Base-by-base conservation (phyloP, 345 rosid species). In the Carallia brachiata region DNA sequence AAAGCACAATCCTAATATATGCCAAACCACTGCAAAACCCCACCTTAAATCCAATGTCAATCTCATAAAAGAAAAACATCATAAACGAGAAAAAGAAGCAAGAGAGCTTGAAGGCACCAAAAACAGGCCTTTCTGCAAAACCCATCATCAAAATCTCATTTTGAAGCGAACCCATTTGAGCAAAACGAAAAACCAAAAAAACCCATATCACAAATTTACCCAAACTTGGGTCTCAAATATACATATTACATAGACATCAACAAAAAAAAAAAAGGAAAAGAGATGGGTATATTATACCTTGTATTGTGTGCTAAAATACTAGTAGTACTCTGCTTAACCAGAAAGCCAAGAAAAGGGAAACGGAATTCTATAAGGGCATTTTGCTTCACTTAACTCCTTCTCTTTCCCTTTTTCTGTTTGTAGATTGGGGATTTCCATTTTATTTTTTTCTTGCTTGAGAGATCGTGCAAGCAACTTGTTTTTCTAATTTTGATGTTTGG, bases 81-180 rank as follows among this genome's bases (percentile, higher is more conserved):
- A n/a, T 30, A 16, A 32, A 32, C 34, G 34, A 18, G 5, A 37
- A 16, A 55, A 23, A 55, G 12, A 55, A 23, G 39, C 18, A 54
- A 60, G 31, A 60, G 31, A 10, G 28, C 16, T 56, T 23, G 60
- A 66, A 66, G 54, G 70, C 70, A 73, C 55, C 67, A 61, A 61
- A 62, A 39, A 50, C 65, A 39, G 47, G 40, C 6, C 36, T 44
- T 61, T 66, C 16, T 1, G 32, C 8, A 27, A 30, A 73, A 66
- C 60, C 66, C 61, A 73, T 52, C 7, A 66, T n/a, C 52, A 73
- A 66, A 66, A 73, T 52, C 66, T 40, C 60, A 60, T 58, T 59
- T 36, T 28, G 34, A 66, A 65, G 54, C n/a, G 8, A 60, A 37
- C 67, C 62, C 66, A 37, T 23, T 57, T 30, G 3, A 32, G 50